Conservation (phyloP, 2,329 filamentous ascomycete species). For the Aspergillus sp. region DNA sequence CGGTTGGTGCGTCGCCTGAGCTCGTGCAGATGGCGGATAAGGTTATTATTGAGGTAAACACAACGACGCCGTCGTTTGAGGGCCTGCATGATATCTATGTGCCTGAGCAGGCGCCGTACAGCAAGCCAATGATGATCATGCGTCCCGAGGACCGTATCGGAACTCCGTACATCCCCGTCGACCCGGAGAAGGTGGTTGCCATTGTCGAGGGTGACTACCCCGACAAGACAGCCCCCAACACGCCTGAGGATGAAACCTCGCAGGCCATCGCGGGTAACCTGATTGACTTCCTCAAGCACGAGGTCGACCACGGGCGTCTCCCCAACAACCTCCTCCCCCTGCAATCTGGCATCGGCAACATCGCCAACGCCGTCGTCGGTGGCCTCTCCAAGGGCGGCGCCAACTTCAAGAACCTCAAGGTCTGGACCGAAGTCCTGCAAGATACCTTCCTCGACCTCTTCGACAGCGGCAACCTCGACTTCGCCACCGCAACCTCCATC, state of each 20-base stretch:
- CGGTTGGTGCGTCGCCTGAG: conserved; percentile 77
- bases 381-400: conserved; percentile 65
- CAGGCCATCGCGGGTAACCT: conserved; percentile 68
- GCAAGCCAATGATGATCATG: conserved; percentile 84
- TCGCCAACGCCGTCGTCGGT: conserved; percentile 84
- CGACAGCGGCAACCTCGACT: conserved; percentile 79
- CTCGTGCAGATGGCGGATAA: conserved; percentile 88
- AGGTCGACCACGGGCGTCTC: conserved; percentile 70
- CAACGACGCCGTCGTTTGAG: conserved; percentile 73
- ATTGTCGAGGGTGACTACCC: conserved; percentile 79
- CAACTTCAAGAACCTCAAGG: conserved; percentile 79
- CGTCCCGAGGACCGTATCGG: conserved; percentile 80
- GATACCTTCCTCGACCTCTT: conserved; percentile 91
- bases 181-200: conserved; percentile 76
- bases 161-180: conserved; percentile 71
- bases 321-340: conserved; percentile 71
- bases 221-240: conserved; percentile 68
- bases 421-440: conserved; percentile 91
- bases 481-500: conserved; percentile 82
- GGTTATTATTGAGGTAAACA: conserved; percentile 90
- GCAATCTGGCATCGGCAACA: conserved; percentile 87
- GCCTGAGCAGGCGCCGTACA: conserved; percentile 71
- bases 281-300: conserved; percentile 81
- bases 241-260: conserved; percentile 66
- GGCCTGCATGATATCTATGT: conserved; percentile 87